These are phyloP conservation scores for Aphanomyces euteiches DNA, from an alignment of 352 stramenopile genomes.

Conservation along the genomic window DNA sequence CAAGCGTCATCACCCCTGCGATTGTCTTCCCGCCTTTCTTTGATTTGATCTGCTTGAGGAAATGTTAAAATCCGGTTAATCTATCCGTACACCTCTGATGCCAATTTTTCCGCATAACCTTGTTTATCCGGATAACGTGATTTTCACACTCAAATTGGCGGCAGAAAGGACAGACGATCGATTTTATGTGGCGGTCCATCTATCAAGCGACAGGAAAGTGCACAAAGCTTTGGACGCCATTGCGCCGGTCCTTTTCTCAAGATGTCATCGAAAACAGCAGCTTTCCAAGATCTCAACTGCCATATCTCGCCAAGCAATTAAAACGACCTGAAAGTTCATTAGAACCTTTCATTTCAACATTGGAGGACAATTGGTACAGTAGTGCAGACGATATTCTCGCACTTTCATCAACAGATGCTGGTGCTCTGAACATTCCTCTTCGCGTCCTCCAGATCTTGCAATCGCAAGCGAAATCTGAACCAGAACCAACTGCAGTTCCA, in stretches of 20 bases:
- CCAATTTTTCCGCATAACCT: too few species aligned
- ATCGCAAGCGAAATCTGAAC: background rate
- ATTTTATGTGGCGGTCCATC: too few species aligned
- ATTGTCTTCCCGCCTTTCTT: too few species aligned
- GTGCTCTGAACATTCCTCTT: constrained; percentile 24
- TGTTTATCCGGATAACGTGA: too few species aligned
- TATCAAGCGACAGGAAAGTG: too few species aligned
- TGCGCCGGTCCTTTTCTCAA: constrained; percentile 8
- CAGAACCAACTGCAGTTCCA: too few species aligned
- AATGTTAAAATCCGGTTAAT: too few species aligned
- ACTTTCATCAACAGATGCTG: constrained; percentile 23
- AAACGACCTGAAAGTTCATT: constrained; percentile 16
- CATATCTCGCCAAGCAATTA: constrained; percentile 10
- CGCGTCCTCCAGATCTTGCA: constrained; percentile 25
- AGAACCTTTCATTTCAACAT: constrained; percentile 19
- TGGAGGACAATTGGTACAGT: constrained; percentile 31
- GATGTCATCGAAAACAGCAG: constrained; percentile 7
- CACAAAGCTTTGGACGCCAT: background rate
- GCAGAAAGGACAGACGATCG: too few species aligned
- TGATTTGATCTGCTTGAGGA: too few species aligned
- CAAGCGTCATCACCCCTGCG: too few species aligned
- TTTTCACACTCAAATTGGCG: too few species aligned
- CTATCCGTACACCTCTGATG: too few species aligned
- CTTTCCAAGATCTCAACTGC: constrained; percentile 21
- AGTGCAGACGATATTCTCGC: constrained; percentile 24